phyloP scores from a whole-genome alignment of 805 yeast genomes.

The Myxozyma melibiosi region DNA sequence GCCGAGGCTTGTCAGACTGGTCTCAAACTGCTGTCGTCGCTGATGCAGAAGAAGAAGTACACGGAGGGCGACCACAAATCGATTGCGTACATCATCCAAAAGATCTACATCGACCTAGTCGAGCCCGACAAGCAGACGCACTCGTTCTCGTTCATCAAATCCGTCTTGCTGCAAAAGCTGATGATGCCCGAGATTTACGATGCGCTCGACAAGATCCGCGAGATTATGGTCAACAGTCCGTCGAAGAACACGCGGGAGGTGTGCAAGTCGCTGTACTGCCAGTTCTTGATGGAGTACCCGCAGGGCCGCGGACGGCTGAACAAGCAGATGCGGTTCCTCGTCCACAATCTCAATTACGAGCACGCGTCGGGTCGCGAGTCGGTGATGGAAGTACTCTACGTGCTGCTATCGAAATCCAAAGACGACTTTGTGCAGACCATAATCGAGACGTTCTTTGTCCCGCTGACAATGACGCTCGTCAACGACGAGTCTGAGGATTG shows the following conservation, averaged over 20 bases:
- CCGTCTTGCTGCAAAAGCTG: slow-evolving; percentile 72
- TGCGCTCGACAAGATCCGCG: slow-evolving; percentile 75
- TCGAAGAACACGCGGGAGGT: slow-evolving; percentile 78
- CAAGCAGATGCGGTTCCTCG: slow-evolving; percentile 77
- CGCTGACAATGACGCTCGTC: slow-evolving; percentile 72
- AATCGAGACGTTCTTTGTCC: slow-evolving; percentile 78
- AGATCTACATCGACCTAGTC: slow-evolving; percentile 81
- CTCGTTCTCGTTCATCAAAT: slow-evolving; percentile 79
- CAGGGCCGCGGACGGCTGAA: slow-evolving; percentile 85
- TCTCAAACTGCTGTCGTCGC: slow-evolving; percentile 69
- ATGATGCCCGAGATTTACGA: slow-evolving; percentile 89
- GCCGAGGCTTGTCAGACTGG: slow-evolving; percentile 79
- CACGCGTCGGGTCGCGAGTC: slow-evolving; percentile 86
- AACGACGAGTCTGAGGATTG: slow-evolving; percentile 79
- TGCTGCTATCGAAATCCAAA: slow-evolving; percentile 67
- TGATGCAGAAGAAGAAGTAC: slow-evolving; percentile 69
- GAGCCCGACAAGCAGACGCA: slow-evolving; percentile 88
- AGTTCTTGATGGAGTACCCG: slow-evolving; percentile 90
- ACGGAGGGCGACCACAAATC: slow-evolving; percentile 70
- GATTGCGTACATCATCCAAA: slow-evolving; percentile 67
- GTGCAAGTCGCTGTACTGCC: slow-evolving; percentile 79
- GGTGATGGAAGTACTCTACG: slow-evolving; percentile 81
- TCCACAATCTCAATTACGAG: slow-evolving; percentile 79
- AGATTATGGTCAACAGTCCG: slow-evolving; percentile 88
- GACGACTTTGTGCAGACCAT: slow-evolving; percentile 53